phyloP scores from a whole-genome alignment of 805 yeast genomes.

The Candida koratica region DNA sequence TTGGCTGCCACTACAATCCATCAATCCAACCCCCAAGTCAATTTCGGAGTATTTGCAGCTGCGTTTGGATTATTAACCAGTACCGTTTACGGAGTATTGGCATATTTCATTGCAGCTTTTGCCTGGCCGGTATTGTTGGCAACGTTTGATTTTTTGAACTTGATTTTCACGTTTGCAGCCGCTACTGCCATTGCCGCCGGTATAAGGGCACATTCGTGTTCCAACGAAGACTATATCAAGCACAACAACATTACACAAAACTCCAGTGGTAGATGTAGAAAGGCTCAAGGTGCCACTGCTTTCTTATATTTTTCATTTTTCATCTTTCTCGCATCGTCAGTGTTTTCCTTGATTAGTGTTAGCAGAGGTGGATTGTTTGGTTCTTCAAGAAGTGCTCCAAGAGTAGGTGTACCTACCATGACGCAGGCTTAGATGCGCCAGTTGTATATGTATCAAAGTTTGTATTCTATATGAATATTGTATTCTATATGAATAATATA shows the following conservation, averaged over 20 bases:
- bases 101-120: conserved; percentile 70
- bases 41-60: conserved; percentile 82
- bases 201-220: conserved; percentile 82
- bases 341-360: conserved; percentile 56
- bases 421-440: conserved; percentile 62
- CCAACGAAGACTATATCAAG: conserved; percentile 60
- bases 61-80: conserved; percentile 83
- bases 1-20: conserved; percentile 59
- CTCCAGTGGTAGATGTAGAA: conserved; percentile 81
- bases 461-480: conserved; percentile 7
- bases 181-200: conserved; percentile 93
- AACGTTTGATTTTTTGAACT: conserved; percentile 77
- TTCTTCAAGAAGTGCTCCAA: conserved; percentile 45
- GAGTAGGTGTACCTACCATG: conserved; percentile 87
- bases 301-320: conserved; percentile 83
- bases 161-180: conserved; percentile 89
- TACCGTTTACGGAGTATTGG: conserved; percentile 71
- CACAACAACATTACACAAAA: conserved; percentile 72
- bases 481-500: conserved; percentile 7
- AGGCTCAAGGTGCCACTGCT: conserved; percentile 81
- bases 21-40: conserved; percentile 72
- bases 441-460: conserved; percentile 4
- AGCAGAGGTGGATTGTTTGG: conserved; percentile 49
- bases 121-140: conserved; percentile 85
- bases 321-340: conserved; percentile 62